A percentile compares a stretch with the other conserved stretches of the same genome.
Evolutionary conservation across 2,329 filamentous ascomycete genomes (phyloP).

Genomic region (Teratosphaeria destructans): DNA sequence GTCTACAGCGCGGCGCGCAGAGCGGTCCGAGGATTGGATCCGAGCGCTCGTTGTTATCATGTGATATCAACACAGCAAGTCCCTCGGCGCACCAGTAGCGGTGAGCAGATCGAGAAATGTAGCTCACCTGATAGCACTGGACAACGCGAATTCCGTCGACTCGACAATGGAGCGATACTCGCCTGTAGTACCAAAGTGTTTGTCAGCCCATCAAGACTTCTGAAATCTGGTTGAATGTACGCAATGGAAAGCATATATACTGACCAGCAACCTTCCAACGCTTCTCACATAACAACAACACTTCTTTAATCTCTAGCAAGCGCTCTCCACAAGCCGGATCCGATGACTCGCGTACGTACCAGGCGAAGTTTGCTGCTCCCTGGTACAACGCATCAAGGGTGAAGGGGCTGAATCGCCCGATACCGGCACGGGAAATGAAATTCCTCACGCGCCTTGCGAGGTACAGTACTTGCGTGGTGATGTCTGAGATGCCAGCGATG

Average conservation of each 20-base stretch:
- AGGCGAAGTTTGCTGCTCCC: constrained; percentile 25
- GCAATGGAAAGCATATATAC: constrained; percentile 7
- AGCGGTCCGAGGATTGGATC: too few species aligned
- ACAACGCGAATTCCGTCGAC: constrained; percentile 14
- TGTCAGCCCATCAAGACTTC: neutral
- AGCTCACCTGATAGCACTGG: constrained; percentile 4
- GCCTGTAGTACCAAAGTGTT: constrained; percentile 3
- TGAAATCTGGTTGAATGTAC: too few species aligned
- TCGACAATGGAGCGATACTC: constrained; percentile 14
- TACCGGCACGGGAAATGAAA: constrained; percentile 6
- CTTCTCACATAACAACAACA: constrained; percentile 9
- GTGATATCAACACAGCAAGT: neutral
- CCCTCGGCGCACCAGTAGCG: neutral
- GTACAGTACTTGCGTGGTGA: constrained; percentile 9
- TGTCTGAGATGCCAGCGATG: constrained; percentile 16
- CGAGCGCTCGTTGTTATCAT: too few species aligned
- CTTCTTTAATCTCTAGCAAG: constrained; percentile 15
- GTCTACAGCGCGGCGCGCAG: too few species aligned
- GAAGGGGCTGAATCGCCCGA: constrained; percentile 13
- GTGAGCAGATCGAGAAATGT: neutral
- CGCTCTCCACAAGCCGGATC: constrained; percentile 11
- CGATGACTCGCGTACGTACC: constrained; percentile 25
- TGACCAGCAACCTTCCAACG: constrained; percentile 19
- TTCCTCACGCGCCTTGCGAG: constrained; percentile 10
- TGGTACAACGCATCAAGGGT: constrained; percentile 26